These are phyloP conservation scores for Phytophthora hibernalis DNA, from an alignment of 352 stramenopile genomes.

Conservation along the genomic window DNA sequence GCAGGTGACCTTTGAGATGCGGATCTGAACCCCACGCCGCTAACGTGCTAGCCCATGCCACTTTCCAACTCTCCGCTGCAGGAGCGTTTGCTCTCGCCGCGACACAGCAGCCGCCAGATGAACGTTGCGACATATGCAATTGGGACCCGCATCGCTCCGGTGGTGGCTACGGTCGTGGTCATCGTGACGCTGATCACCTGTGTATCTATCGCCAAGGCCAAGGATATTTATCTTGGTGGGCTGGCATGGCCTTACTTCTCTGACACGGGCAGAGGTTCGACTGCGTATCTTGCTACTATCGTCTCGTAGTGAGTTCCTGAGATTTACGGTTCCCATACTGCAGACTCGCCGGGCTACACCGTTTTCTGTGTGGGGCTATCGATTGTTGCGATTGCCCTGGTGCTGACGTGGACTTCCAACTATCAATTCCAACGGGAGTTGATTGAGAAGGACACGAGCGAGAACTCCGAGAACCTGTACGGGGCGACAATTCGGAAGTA, in stretches of 20 bases:
- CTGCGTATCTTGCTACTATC: background rate
- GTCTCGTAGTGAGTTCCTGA: background rate
- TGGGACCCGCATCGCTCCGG: slow-evolving; percentile 31
- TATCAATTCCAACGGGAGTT: slow-evolving; percentile 50
- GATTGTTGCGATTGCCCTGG: slow-evolving; percentile 39
- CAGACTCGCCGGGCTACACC: slow-evolving; percentile 46
- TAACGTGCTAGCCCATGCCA: slow-evolving; percentile 5
- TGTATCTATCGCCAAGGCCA: slow-evolving; percentile 45
- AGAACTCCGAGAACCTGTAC: slow-evolving; percentile 14
- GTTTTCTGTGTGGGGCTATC: slow-evolving; percentile 48
- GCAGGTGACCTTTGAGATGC: background rate
- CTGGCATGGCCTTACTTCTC: slow-evolving; percentile 67
- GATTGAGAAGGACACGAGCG: slow-evolving; percentile 20
- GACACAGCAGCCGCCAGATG: slow-evolving; percentile 1
- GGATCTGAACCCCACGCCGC: slow-evolving; percentile 19
- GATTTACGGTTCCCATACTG: background rate
- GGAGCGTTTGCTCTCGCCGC: slow-evolving; percentile 3
- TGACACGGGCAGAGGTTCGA: slow-evolving; percentile 50
- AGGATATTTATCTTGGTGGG: slow-evolving; percentile 52
- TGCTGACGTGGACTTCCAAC: slow-evolving; percentile 55
- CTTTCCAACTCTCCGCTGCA: slow-evolving; percentile 18
- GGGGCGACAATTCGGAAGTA: slow-evolving; percentile 21
- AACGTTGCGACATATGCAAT: slow-evolving; percentile 11
- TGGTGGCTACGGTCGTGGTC: slow-evolving; percentile 40
- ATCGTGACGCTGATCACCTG: slow-evolving; percentile 54